Percentiles rank a stretch among this genome's conserved stretches.
These are phyloP conservation scores for Annulohypoxylon stygium DNA, from an alignment of 495 filamentous ascomycete genomes.

Conservation along the genomic window DNA sequence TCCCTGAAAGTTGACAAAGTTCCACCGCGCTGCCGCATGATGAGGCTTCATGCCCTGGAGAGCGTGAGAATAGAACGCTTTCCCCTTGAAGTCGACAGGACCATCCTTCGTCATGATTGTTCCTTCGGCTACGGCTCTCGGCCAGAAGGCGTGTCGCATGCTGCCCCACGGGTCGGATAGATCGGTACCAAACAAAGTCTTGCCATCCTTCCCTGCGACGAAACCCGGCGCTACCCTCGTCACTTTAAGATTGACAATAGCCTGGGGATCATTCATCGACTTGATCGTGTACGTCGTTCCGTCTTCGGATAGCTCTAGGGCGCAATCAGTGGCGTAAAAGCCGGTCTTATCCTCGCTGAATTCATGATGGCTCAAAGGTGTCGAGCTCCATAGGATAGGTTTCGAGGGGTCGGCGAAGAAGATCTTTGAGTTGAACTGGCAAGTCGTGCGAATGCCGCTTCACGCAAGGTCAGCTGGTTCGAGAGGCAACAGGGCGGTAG, in stretches of 20 bases:
- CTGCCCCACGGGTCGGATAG: conserved; percentile 87
- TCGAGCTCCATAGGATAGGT: conserved; percentile 83
- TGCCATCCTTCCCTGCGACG: conserved; percentile 87
- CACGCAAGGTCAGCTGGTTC: conserved; percentile 50
- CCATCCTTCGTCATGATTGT: conserved; percentile 86
- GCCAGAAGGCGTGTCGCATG: conserved; percentile 95
- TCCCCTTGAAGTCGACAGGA: conserved; percentile 84
- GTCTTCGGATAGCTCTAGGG: conserved; percentile 85
- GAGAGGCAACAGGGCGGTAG: conserved; percentile 19
- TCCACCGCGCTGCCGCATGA: conserved; percentile 94
- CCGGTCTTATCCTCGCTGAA: conserved; percentile 86
- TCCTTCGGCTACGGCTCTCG: conserved; percentile 82
- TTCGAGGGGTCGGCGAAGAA: conserved; percentile 77
- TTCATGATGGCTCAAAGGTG: conserved; percentile 77
- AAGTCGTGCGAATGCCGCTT: conserved; percentile 89
- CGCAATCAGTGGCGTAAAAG: conserved; percentile 87
- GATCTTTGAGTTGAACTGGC: conserved; percentile 92
- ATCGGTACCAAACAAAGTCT: conserved; percentile 86
- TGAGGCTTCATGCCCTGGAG: conserved; percentile 99
- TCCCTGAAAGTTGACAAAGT: conserved; percentile 91
- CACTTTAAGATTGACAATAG: conserved; percentile 86
- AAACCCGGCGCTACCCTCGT: conserved; percentile 84
- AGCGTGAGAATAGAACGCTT: conserved; percentile 81
- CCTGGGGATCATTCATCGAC: conserved; percentile 79
- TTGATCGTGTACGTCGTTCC: conserved; percentile 85